Base-by-base conservation (phyloP, 139 green algal species). In the Picocystis salinarum region DNA sequence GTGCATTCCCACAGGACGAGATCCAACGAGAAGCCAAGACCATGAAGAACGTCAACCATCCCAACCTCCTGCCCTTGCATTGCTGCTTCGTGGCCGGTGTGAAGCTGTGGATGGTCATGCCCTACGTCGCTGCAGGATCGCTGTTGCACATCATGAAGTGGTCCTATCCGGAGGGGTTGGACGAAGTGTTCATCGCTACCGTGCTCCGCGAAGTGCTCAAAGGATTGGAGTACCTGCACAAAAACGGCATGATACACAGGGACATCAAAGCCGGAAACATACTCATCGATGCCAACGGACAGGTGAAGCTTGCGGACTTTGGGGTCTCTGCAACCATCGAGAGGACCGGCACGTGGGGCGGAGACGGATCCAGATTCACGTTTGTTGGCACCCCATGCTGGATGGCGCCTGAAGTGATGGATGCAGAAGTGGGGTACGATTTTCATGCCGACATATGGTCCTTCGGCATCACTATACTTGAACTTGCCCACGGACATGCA, bases 401-500 rank as follows among this genome's bases (percentile, higher is more conserved):
- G 86, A 98, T 98, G 88, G 88, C 88, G 12, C 88, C 87, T 1
- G 88, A 98, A 67, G 88, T 97, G 36, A 93, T 98, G 87, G 79
- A 95, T 61, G 11, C 28, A 63, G 30, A 67, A 71, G 70, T 83
- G 55, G 56, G 24, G 39, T 93, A 93, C 53, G 73, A 88, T 56
- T 60, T 40, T 9, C 55, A 66, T 17, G 88, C 88, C 19, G 88
- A 99, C 74, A 94, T 99, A 28, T 99, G 88, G 88, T 93, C 78
- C 0, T 84, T 99, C 57, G 88, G 88, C 25, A 99, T 99, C 70
- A 96, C 88, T 6, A 59, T 92, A 30, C 61, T 99, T 45, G 88
- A 99, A 76, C 72, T 95, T 52, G 85, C 83, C 11, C 83, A 99
- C 64, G 88, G 88, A 6, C 83, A 95, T 62, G 88, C 88, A 12